These are phyloP conservation scores for Bocquillonia castaneifolia DNA, from an alignment of 441 rosid species.

Conservation along the genomic window DNA sequence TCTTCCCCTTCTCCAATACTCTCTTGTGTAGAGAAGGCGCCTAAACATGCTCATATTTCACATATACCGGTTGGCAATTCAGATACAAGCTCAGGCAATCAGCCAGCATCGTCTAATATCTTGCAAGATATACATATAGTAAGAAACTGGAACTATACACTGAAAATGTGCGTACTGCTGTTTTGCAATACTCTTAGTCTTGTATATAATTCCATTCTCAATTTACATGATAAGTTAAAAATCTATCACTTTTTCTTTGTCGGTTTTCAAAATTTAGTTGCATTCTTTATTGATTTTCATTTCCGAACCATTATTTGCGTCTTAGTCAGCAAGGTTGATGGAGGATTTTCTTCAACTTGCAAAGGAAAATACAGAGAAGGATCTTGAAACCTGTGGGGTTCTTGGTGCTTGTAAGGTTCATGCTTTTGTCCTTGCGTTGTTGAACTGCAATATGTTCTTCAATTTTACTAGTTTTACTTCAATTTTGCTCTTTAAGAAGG, in stretches of 20 bases:
- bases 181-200: not conserved
- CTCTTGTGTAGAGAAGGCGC: constrained; percentile 48
- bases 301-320: not conserved
- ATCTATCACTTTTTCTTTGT: not conserved
- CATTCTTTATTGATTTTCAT: not conserved
- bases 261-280: not conserved
- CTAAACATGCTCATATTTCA: constrained; percentile 48
- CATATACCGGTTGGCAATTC: constrained; percentile 38
- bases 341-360: constrained; percentile 85
- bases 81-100: constrained; percentile 25
- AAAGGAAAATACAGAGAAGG: constrained; percentile 71
- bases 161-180: not conserved
- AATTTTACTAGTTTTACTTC: too few species aligned
- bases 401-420: constrained; percentile 68
- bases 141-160: constrained; percentile 27
- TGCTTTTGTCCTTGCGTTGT: not conserved
- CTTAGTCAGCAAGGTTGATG: constrained; percentile 60
- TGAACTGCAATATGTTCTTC: constrained; percentile 4
- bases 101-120: constrained; percentile 30
- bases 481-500: not conserved
- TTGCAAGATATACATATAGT: constrained; percentile 75
- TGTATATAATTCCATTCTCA: not conserved
- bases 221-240: not conserved
- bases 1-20: constrained; percentile 63
- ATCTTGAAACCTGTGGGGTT: constrained; percentile 86